A percentile compares a stretch with the other conserved stretches of the same genome.
Conservation (phyloP, 2,329 filamentous ascomycete genomes). For the Trichocomaceae sp. region DNA sequence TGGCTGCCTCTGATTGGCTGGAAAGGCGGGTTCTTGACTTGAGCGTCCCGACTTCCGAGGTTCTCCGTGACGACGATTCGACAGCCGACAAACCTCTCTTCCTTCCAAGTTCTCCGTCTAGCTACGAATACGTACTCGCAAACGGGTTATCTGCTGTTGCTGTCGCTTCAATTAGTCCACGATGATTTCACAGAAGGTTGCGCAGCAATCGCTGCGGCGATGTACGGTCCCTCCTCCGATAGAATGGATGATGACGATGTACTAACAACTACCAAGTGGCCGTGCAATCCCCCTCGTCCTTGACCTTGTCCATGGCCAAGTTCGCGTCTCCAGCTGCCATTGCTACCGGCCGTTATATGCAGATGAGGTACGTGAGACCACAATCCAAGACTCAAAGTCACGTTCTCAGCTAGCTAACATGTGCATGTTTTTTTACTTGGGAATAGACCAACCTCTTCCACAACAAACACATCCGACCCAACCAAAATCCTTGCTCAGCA, state of each 20-base stretch:
- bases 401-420: constrained; percentile 16
- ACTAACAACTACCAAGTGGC: constrained; percentile 32
- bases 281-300: constrained; percentile 38
- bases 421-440: constrained; percentile 7
- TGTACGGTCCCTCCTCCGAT: constrained; percentile 29
- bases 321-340: constrained; percentile 39
- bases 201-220: constrained; percentile 44
- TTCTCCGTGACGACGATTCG: constrained; percentile 33
- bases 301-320: constrained; percentile 38
- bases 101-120: too few species aligned
- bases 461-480: constrained; percentile 27
- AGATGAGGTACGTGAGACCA: constrained; percentile 42
- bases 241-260: background rate
- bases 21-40: background rate
- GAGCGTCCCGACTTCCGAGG: constrained; percentile 27
- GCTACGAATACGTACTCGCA: too few species aligned
- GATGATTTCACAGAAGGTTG: constrained; percentile 45
- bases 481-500: constrained; percentile 66
- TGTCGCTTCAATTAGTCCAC: constrained; percentile 21
- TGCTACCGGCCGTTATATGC: constrained; percentile 37
- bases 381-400: too few species aligned
- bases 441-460: constrained; percentile 26
- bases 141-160: constrained; percentile 14
- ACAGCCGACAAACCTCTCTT: constrained; percentile 11
- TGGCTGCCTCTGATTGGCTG: constrained; percentile 28